A percentile compares a stretch with the other conserved stretches of the same genome.
Conservation (phyloP, 108 stramenopile species). For the Discostella stelligeroides region DNA sequence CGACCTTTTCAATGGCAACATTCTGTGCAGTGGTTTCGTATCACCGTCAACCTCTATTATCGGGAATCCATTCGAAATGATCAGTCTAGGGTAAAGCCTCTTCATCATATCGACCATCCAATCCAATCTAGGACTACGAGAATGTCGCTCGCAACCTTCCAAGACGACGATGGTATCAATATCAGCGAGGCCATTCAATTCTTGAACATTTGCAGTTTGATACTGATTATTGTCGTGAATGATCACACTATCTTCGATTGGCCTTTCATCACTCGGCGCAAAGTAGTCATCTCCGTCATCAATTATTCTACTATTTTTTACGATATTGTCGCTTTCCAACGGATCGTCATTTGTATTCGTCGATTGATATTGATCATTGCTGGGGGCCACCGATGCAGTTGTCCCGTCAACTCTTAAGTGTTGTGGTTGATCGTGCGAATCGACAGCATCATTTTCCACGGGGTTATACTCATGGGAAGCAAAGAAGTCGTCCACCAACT, state of each 20-base stretch:
- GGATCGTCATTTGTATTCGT: conserved; percentile 15
- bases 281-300: conserved; percentile 42
- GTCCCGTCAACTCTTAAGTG: no score
- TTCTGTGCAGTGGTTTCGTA: background rate
- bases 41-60: background rate
- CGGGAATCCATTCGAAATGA: conserved; percentile 21
- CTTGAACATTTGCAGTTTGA: conserved; percentile 7
- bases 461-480: no score
- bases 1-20: conserved; percentile 12
- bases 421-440: no score
- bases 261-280: conserved; percentile 4
- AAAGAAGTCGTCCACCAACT: conserved; percentile 1
- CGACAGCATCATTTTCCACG: no score
- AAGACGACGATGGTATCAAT: conserved; percentile 45
- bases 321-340: conserved; percentile 15
- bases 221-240: background rate
- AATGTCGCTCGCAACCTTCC: conserved; percentile 23
- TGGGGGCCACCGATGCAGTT: no score
- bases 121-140: conserved; percentile 13
- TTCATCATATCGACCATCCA: conserved; percentile 41
- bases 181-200: conserved; percentile 13
- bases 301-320: conserved; percentile 3
- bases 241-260: background rate
- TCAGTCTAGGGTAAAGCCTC: conserved; percentile 32
- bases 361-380: background rate